Base-by-base conservation (phyloP, 2,329 filamentous ascomycete species). In the Stagonosporopsis rhizophila region DNA sequence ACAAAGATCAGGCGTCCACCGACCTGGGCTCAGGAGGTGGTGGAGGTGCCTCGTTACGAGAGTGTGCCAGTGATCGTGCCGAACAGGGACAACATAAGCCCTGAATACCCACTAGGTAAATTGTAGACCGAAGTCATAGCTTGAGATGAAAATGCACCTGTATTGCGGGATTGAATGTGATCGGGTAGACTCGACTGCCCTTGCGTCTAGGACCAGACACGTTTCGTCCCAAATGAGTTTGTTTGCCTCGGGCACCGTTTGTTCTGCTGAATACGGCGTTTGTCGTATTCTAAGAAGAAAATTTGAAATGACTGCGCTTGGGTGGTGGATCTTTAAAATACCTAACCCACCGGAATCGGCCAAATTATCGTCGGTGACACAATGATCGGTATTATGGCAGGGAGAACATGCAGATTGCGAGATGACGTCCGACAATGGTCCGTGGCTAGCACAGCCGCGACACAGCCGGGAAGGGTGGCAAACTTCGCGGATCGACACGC, bases 91-190 rank as follows among this genome's bases (percentile, higher is more conserved):
- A 80, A 78, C 59, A 78, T 84, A 25, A 73, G 78, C 2, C 57
- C 52, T 4, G 77, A 58, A 22, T 86, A 86, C 75, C 79, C 82
- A 1, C 20, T 84, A 17, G 83, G 82, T 2, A 73, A 75, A 42
- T 60, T 79, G 50, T 72, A 58, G 35, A 23, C 38, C 15, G 12
- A 30, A 19, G 3, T 8, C 39, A 8, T 30, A 30, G 17, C n/a
- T 42, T 42, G 25, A 12, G 12, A 32, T 17, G 6, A 11, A 30
- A 32, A 20, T 12, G 12, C 28, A n/a, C 6, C 7, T 15, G 27
- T 30, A 6, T 23, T 23, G 17, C 17, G 14, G 28, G 4, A 42
- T 37, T 28, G 14, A 12, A 23, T 44, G 9, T 37, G 15, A 27
- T 28, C 37, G 25, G 17, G 32, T 44, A 32, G 19, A 14, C 5